These are phyloP conservation scores for Silene conica DNA, from an alignment of 148 eudicot species.

Conservation along the genomic window DNA sequence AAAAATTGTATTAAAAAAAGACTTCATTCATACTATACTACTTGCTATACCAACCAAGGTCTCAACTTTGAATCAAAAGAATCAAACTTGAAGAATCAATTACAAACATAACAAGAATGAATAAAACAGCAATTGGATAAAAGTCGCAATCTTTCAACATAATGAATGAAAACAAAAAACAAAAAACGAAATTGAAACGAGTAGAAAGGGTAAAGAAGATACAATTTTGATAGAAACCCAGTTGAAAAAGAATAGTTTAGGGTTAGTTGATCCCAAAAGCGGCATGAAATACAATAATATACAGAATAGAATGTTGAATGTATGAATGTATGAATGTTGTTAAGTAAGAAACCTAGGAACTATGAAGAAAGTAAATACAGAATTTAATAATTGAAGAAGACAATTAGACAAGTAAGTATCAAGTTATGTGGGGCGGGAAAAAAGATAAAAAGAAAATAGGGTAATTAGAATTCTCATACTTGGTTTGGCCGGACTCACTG, in stretches of 20 bases:
- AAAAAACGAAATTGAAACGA: slow-evolving; percentile 8
- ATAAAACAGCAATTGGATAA: neutral
- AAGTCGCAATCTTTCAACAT: neutral
- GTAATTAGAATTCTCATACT: too few species aligned
- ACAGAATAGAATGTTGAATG: neutral
- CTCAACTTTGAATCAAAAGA: neutral
- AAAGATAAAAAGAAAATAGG: neutral
- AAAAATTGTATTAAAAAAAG: neutral
- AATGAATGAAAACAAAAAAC: neutral
- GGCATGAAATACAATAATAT: neutral
- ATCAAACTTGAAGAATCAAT: neutral
- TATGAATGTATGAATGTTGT: too few species aligned
- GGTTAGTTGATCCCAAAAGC: slow-evolving; percentile 9
- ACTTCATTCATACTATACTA: neutral
- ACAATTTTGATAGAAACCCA: neutral
- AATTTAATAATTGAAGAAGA: too few species aligned
- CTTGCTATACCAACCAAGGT: neutral
- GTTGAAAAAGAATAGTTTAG: neutral
- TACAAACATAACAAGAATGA: neutral
- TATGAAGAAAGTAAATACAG: too few species aligned
- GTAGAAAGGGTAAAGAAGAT: neutral
- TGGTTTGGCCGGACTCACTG: too few species aligned
- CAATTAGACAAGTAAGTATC: too few species aligned
- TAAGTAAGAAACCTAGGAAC: neutral
- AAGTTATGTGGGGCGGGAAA: neutral